phyloP scores from a whole-genome alignment of 2,329 filamentous ascomycete genomes.

The Claviceps sorghi region DNA sequence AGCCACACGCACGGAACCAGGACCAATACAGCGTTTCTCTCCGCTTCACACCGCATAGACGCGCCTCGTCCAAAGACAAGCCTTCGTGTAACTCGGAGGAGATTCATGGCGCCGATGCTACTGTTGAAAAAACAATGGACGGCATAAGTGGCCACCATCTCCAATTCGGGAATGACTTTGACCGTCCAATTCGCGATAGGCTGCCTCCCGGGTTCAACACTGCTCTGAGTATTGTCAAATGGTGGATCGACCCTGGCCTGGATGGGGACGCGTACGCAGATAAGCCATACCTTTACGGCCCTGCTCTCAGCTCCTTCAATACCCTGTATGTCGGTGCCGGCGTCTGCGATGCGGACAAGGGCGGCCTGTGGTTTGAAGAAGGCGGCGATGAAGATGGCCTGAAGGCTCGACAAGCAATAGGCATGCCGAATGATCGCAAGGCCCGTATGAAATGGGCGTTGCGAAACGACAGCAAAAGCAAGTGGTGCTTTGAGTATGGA shows the following conservation, averaged over 20 bases:
- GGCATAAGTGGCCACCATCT: conserved; percentile 57
- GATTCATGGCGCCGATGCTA: conserved; percentile 3
- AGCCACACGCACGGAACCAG: conserved; percentile 46
- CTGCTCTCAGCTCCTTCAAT: conserved; percentile 69
- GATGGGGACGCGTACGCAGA: conserved; percentile 86
- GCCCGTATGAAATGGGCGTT: conserved; percentile 47
- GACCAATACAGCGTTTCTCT: conserved; percentile 82
- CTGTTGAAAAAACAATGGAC: conserved; percentile 11
- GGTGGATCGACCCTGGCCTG: conserved; percentile 80
- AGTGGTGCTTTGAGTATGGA: conserved; percentile 41
- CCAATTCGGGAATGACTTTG: conserved; percentile 92
- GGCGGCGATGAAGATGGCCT: conserved; percentile 46
- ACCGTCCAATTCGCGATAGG: conserved; percentile 71
- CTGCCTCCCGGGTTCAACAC: conserved; percentile 77
- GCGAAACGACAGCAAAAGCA: conserved; percentile 30
- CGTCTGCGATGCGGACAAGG: conserved; percentile 30
- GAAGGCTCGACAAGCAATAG: conserved; percentile 27
- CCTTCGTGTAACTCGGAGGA: not conserved
- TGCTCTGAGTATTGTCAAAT: conserved; percentile 73
- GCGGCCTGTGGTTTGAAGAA: conserved; percentile 46
- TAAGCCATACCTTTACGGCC: conserved; percentile 71
- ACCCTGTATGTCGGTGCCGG: conserved; percentile 49
- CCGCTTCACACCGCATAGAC: conserved; percentile 55
- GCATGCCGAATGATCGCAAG: conserved; percentile 37
- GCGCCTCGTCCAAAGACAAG: conserved; percentile 5